These are phyloP conservation scores for Pyrenochaeta sp. DNA, from an alignment of 2,329 filamentous ascomycete species.

Conservation along the genomic window DNA sequence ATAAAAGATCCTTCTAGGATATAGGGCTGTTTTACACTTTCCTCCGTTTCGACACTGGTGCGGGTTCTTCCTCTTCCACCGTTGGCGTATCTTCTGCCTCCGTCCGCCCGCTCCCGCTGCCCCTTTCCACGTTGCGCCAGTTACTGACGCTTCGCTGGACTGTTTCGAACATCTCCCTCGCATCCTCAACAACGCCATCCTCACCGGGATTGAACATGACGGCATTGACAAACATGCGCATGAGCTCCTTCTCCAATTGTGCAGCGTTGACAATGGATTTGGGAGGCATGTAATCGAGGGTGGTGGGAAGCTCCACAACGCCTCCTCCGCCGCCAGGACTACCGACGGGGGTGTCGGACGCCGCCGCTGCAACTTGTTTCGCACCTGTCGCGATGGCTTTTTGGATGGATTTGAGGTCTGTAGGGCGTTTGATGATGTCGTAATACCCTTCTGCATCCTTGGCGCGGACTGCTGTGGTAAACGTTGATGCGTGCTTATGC, in stretches of 20 bases:
- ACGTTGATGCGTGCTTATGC: conserved; percentile 62
- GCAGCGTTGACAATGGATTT: conserved; percentile 91
- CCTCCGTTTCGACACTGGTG: conserved; percentile 35
- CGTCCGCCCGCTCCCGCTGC: conserved; percentile 26
- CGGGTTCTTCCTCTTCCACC: conserved; percentile 34
- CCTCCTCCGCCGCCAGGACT: conserved; percentile 66
- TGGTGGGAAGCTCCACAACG: conserved; percentile 65
- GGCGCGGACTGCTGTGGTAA: conserved; percentile 58
- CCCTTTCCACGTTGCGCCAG: conserved; percentile 74
- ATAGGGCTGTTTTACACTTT: conserved; percentile 33
- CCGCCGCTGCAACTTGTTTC: conserved; percentile 66
- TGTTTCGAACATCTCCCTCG: conserved; percentile 87
- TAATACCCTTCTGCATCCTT: conserved; percentile 62
- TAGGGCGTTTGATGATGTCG: conserved; percentile 61
- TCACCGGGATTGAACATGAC: conserved; percentile 98
- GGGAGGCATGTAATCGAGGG: conserved; percentile 81
- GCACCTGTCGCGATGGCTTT: conserved; percentile 58
- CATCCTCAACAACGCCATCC: conserved; percentile 87
- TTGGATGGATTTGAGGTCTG: conserved; percentile 61
- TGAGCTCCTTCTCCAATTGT: conserved; percentile 90
- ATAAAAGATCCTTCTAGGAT: neutral
- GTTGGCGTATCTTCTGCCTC: conserved; percentile 44
- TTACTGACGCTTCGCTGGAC: conserved; percentile 81
- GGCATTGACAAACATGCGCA: conserved; percentile 97
- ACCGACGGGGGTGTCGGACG: conserved; percentile 64